Base-by-base conservation (phyloP, 2,329 filamentous ascomycete genomes). In the Helotiales sp. region DNA sequence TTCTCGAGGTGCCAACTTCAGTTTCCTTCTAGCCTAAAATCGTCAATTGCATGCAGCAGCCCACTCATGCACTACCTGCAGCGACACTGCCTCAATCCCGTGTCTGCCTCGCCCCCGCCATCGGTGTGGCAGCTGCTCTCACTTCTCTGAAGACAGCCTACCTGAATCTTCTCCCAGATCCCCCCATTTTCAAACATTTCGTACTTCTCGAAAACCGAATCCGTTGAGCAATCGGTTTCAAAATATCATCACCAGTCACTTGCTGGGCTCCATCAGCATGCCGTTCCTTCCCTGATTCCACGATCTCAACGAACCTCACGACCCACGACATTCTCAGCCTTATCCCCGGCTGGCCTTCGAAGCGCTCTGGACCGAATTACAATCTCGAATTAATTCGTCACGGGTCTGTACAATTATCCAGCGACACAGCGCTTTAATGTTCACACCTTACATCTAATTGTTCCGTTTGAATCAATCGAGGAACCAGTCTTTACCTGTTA, bases 231-330 rank as follows among this genome's bases (percentile, higher is more conserved):
- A 32, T 17, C 30, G 54, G n/a, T 40, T 54, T 55, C 32, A 37
- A 47, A 43, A 8, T 22, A 50, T n/a, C 40, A 50, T 40, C 28
- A 32, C 24, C 43, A 59, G 40, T 43, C 64, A 61, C 64, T 50
- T 63, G 64, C 64, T 63, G 40, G 64, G 63, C 64, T 30, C 61
- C 61, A 67, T 52, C 54, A 67, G 65, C 65, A 67, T 64, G 61
- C 26, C 47, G 24, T 37, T 64, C 65, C 50, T 52, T 64, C 50
- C 24, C 43, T 67, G 49, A 64, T 22, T 22, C 57, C 10, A 59
- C 34, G 32, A 59, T 52, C 45, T 65, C 30, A 22, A 60, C 45
- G 54, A 65, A 28, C 17, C 6, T 40, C n/a, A 59, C n/a, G 57
- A 40, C 26, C 22, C 13, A 59, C 57, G 22, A 43, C 22, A 30